Base-by-base conservation (phyloP, 2,329 filamentous ascomycete genomes). In the Calonectria naviculata region DNA sequence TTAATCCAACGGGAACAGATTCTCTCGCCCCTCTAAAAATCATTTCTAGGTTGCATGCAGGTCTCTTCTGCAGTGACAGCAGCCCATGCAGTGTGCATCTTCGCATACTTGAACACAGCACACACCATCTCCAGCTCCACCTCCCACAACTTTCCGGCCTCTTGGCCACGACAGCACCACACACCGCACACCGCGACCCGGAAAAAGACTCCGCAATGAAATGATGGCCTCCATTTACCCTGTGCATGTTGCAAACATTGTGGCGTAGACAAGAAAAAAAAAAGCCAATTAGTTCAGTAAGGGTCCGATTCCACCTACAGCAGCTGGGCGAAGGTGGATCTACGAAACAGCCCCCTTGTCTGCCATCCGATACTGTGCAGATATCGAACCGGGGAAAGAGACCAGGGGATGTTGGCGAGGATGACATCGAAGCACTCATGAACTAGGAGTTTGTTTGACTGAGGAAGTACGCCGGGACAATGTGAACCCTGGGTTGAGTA, bases 11-110 rank as follows among this genome's bases (percentile, higher is more conserved):
- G 36, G 24, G 52, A 38, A 28, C 34, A 38, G 34, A 58, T 58
- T 58, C 2, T 12, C 21, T 38, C 52, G n/a, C 31, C 52, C 31
- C 24, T 29, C n/a, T 6, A 34, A 58, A 21, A 38, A 54, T 34
- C 17, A 56, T 58, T 58, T 58, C 52, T 58, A 58, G 52, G 52
- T 58, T 58, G 52, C 34, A 58, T 58, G 52, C 52, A 58, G 34
- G 52, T 28, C 34, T 38, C 36, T 38, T 17, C 52, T 58, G 52
- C 52, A 58, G 52, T 58, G 52, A 58, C 52, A 58, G 52, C 52
- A 58, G 34, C 52, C 52, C 52, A 38, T 58, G 52, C 52, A 58
- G 31, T 19, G n/a, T 58, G 52, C 52, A 58, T 24, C 31, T 17
- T 9, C 13, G 8, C 31, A 31, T 58, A 17, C 52, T 58, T 36